Conservation (phyloP, 495 filamentous ascomycete species). For the Hypoxylon lenormandii region DNA sequence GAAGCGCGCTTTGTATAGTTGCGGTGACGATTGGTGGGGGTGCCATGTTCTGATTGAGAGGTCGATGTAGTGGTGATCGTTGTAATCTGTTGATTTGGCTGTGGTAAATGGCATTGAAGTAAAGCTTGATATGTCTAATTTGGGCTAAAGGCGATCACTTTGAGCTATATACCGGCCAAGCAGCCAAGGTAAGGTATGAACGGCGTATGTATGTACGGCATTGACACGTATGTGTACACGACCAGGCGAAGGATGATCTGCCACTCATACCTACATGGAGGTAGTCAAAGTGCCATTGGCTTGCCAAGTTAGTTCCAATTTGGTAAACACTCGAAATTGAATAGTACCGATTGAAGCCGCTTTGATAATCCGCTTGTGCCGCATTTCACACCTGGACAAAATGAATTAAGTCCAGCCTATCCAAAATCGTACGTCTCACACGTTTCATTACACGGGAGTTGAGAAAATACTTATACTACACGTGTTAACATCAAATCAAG, state of each 20-base stretch:
- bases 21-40: constrained; percentile 70
- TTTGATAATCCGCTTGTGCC: too few relatives aligned
- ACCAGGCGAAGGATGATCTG: not conserved
- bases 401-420: too few relatives aligned
- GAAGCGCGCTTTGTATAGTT: constrained; percentile 75
- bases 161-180: not conserved
- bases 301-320: constrained; percentile 1
- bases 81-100: not conserved
- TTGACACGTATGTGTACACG: constrained; percentile 5
- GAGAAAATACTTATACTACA: not conserved
- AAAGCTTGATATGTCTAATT: not conserved
- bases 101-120: not conserved
- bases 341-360: constrained; percentile 6
- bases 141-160: not conserved
- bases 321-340: not conserved
- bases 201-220: not conserved
- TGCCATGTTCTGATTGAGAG: constrained; percentile 42
- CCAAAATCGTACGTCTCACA: too few relatives aligned
- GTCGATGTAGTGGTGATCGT: not conserved
- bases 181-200: not conserved
- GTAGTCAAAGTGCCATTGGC: constrained; percentile 11
- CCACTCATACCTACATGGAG: too few relatives aligned
- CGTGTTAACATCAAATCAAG: not conserved
- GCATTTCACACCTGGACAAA: too few relatives aligned
- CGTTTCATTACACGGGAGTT: not conserved